Evolutionary conservation across 495 filamentous ascomycete species (phyloP).

Genomic region (Elasticomyces elasticus): DNA sequence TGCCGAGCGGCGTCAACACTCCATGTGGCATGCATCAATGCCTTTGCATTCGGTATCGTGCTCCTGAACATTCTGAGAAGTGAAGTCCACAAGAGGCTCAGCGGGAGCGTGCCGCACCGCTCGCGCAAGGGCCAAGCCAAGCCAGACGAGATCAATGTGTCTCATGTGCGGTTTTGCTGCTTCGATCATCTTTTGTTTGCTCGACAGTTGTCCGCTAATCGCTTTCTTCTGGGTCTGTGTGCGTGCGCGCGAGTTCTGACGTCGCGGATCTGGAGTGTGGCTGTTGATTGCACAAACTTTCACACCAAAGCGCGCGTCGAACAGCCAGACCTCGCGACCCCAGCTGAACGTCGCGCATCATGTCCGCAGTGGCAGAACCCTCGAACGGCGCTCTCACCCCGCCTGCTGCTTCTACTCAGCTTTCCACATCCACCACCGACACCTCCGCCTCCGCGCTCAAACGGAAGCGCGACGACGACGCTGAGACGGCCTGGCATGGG

Average conservation of each 20-base stretch:
- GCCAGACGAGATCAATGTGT: no score
- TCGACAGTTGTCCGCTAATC: no score
- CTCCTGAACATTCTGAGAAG: not conserved
- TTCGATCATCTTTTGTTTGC: no score
- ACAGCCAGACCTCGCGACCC: not conserved
- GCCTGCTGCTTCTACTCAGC: slow-evolving; percentile 13
- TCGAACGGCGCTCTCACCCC: slow-evolving; percentile 28
- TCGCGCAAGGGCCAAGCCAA: not conserved
- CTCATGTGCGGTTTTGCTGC: not conserved
- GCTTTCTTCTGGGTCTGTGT: no score
- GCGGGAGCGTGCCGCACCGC: no score
- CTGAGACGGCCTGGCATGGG: not conserved
- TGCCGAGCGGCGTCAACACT: slow-evolving; percentile 19
- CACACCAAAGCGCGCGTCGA: not conserved
- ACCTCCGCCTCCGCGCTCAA: slow-evolving; percentile 5
- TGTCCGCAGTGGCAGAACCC: slow-evolving; percentile 24
- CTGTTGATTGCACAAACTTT: no score
- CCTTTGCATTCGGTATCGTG: not conserved
- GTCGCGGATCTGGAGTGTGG: no score
- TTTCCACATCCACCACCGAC: slow-evolving; percentile 15
- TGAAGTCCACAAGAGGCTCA: not conserved
- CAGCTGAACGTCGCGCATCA: slow-evolving; percentile 2
- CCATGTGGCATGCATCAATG: slow-evolving; percentile 22
- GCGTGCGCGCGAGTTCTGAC: no score
- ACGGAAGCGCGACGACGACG: slow-evolving; percentile 20